Evolutionary conservation across 305 asterid genomes (phyloP).

Genomic region (Coffea humblotiana): DNA sequence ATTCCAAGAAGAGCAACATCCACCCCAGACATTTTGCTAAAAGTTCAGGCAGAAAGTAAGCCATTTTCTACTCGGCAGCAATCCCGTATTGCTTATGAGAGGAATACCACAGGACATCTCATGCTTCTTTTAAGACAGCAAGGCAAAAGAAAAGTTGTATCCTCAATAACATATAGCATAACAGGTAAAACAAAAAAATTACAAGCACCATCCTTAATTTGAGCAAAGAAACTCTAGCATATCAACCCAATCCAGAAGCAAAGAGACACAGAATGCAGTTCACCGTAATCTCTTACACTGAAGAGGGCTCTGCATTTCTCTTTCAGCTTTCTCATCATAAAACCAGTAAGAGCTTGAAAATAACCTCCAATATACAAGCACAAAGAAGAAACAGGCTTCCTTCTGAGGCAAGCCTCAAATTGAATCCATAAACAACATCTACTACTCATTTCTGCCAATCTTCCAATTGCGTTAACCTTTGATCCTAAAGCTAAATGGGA

Average conservation of each 20-base stretch:
- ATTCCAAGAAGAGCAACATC: neutral
- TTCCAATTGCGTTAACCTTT: constrained; percentile 10
- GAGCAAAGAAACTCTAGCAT: neutral
- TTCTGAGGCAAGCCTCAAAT: constrained; percentile 35
- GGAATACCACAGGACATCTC: neutral
- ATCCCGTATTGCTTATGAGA: neutral
- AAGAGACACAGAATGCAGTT: constrained; percentile 15
- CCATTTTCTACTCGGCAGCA: neutral
- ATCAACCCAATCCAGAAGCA: constrained; percentile 1
- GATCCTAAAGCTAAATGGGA: constrained; percentile 28
- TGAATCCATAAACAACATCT: constrained; percentile 38
- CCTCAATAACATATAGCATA: neutral
- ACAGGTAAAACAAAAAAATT: constrained; percentile 10
- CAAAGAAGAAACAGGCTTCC: constrained; percentile 36
- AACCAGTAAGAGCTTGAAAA: constrained; percentile 31
- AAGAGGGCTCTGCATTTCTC: constrained; percentile 36
- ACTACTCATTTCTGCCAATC: constrained; percentile 24
- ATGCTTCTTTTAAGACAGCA: neutral
- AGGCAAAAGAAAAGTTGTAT: neutral
- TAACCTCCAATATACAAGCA: constrained; percentile 32
- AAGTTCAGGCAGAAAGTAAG: neutral
- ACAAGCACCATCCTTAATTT: neutral
- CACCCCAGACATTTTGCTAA: neutral
- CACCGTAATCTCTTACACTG: constrained; percentile 42
- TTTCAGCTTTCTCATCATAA: constrained; percentile 47